A percentile compares a stretch with the other conserved stretches of the same genome.
Evolutionary conservation across 2,329 filamentous ascomycete genomes (phyloP).

Genomic region (Cladosporium colombiae): DNA sequence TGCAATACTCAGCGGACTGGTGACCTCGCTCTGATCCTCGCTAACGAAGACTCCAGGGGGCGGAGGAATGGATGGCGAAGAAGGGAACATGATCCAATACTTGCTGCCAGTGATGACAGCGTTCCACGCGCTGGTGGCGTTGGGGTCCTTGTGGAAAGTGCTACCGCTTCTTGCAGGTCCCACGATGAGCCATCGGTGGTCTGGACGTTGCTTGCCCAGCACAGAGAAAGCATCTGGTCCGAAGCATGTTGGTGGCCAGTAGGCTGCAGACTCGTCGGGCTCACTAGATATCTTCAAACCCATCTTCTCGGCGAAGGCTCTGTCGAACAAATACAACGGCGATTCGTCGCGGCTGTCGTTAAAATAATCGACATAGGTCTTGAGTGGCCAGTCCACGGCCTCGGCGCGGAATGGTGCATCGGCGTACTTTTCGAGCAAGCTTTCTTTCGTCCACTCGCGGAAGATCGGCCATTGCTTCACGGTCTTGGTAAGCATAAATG

Average conservation of each 20-base stretch:
- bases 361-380: conserved; percentile 84
- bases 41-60: conserved; percentile 91
- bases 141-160: conserved; percentile 87
- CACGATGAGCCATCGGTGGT: conserved; percentile 89
- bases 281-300: conserved; percentile 54
- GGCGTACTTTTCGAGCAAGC: conserved; percentile 64
- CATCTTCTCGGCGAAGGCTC: conserved; percentile 86
- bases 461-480: conserved; percentile 81
- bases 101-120: conserved; percentile 86
- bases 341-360: conserved; percentile 77
- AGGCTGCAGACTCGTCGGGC: conserved; percentile 55
- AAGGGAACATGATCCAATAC: conserved; percentile 99
- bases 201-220: conserved; percentile 74
- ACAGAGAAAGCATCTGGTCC: conserved; percentile 82
- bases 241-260: conserved; percentile 82
- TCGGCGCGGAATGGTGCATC: conserved; percentile 79
- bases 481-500: conserved; percentile 82
- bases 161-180: conserved; percentile 85
- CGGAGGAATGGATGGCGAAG: conserved; percentile 59
- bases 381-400: conserved; percentile 86
- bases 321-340: conserved; percentile 89
- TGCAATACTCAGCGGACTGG: conserved; percentile 90
- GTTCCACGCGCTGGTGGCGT: conserved; percentile 83
- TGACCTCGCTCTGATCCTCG: conserved; percentile 87
- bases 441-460: conserved; percentile 70